Evolutionary conservation across 2,329 filamentous ascomycete genomes (phyloP), one percentile per base, ranked within the genome.

Genomic region (Sporothrix pseudoabietina): DNA sequence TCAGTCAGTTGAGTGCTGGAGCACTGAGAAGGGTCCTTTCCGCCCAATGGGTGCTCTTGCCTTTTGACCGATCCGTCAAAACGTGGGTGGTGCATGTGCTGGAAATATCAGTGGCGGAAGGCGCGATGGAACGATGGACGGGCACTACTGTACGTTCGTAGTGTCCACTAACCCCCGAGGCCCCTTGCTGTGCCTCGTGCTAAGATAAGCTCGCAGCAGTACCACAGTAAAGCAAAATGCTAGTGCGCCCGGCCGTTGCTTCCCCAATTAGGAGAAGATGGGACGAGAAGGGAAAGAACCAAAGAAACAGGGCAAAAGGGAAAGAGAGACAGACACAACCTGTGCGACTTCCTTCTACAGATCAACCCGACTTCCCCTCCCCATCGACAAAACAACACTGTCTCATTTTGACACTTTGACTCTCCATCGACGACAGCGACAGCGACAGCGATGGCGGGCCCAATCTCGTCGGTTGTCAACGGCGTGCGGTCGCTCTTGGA

Each of bases 401-500:
- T 35, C 35, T 35, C 35, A 35, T 35, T 35, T 22, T 16, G 22
- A 19, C 41, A 35, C 41, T 44, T 44, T 12, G 41, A 44, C 41
- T 9, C 39, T 44, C 41, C 35, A 35, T 9, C 41, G 41, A 44
- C 41, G 12, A 10, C 12, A 10, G 8, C 41, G 44, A 49, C 44
- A 14, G 6, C 12, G 12, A 14, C 59, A 65, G 39, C 63, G 41
- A 69, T 69, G 66, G 30, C 47, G 9, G 47, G 26, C 47, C 26
- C 47, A 19, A 7, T 69, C n/a, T 44, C 55, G 26, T 55, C 70
- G 6, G 47, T 74, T 26, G 63, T 65, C 12, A 16, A 74, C 39
- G 55, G 73, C 35, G 63, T 74, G 55, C 65, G 70, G 55, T 52
- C 70, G 2, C 61, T 68, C 26, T 22, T 74, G 4, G 70, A 32